phyloP scores from a whole-genome alignment of 1,284 basidiomycete genomes.

The Bjerkandera adusta region DNA sequence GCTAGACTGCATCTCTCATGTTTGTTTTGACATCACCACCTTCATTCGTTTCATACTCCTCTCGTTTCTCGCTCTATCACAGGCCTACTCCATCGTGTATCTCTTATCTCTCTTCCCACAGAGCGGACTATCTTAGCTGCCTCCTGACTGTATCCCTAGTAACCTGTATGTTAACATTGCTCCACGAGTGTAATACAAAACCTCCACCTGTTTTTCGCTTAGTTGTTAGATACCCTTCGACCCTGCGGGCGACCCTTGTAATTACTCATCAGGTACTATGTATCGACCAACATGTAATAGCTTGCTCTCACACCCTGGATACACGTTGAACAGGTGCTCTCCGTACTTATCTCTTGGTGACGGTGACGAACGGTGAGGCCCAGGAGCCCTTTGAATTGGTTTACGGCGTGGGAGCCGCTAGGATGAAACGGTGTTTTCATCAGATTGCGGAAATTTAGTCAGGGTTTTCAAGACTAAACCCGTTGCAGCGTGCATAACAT shows the following conservation, averaged over 20 bases:
- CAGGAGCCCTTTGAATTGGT: too few relatives aligned
- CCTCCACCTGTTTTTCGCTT: neutral
- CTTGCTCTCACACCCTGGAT: constrained; percentile 4
- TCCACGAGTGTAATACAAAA: neutral
- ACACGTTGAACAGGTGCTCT: constrained; percentile 9
- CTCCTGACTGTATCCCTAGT: constrained; percentile 14
- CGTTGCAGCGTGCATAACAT: too few relatives aligned
- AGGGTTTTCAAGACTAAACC: too few relatives aligned
- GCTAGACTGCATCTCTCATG: constrained; percentile 5
- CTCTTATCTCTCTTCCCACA: too few relatives aligned
- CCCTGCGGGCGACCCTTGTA: too few relatives aligned
- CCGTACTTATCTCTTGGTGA: too few relatives aligned
- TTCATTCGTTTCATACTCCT: neutral
- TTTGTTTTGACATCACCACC: constrained; percentile 3
- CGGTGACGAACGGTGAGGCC: too few relatives aligned
- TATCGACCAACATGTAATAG: neutral
- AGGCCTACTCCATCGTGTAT: too few relatives aligned
- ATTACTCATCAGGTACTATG: too few relatives aligned
- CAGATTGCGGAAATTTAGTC: too few relatives aligned
- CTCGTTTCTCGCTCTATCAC: neutral
- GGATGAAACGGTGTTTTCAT: too few relatives aligned
- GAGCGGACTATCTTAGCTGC: constrained; percentile 3
- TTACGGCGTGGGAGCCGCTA: too few relatives aligned
- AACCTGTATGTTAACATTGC: constrained; percentile 3
- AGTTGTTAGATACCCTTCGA: neutral